A percentile compares a stretch with the other conserved stretches of the same genome.
These are phyloP conservation scores for Phytomonas francai DNA, from an alignment of 208 protist species.

Conservation along the genomic window DNA sequence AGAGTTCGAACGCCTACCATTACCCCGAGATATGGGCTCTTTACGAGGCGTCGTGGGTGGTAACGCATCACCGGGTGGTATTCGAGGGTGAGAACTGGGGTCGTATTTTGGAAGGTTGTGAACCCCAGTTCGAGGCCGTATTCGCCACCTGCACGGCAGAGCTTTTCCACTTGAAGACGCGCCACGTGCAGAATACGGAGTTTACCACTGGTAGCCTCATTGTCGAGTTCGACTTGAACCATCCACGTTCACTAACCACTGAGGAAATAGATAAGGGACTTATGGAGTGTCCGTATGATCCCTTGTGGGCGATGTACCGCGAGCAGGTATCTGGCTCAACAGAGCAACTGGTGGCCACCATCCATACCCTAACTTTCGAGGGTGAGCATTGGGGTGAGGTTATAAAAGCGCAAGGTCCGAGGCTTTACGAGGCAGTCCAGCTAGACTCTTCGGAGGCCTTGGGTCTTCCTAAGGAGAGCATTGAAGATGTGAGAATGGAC, in stretches of 20 bases:
- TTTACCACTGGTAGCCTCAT: conserved; percentile 23
- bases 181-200: conserved; percentile 23
- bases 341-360: conserved; percentile 25
- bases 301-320: conserved; percentile 52
- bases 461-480: conserved; percentile 15
- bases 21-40: conserved; percentile 40
- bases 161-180: conserved; percentile 22
- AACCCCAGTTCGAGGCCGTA: conserved; percentile 22
- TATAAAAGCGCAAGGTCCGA: conserved; percentile 13
- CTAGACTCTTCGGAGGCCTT: conserved; percentile 32
- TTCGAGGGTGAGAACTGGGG: conserved; percentile 74
- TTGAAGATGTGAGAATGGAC: conserved; percentile 16
- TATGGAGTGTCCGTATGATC: conserved; percentile 23
- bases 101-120: conserved; percentile 32
- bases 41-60: conserved; percentile 26
- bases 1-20: conserved; percentile 19
- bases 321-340: conserved; percentile 21
- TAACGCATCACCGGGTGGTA: conserved; percentile 46
- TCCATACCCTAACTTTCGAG: conserved; percentile 43
- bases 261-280: conserved; percentile 29
- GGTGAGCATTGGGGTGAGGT: conserved; percentile 47
- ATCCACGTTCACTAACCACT: conserved; percentile 24
- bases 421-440: conserved; percentile 25
- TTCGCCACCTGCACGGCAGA: conserved; percentile 25
- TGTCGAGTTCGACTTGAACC: conserved; percentile 38